phyloP scores from a whole-genome alignment of 176 grass and related monocot genomes.

The Guadua angustifolia region DNA sequence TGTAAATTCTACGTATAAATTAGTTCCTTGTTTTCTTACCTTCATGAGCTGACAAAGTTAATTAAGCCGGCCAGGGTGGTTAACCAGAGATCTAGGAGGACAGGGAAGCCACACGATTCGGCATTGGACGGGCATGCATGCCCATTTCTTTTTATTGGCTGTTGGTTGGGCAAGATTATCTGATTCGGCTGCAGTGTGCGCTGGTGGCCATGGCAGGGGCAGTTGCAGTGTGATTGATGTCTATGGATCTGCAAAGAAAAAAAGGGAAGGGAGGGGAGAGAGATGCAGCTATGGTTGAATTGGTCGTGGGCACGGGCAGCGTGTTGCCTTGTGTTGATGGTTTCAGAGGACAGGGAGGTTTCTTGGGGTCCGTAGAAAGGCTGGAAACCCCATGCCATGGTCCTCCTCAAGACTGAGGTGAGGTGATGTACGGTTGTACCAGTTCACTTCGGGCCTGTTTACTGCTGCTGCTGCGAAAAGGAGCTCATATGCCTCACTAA shows the following conservation, averaged over 20 bases:
- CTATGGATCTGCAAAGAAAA: slow-evolving; percentile 18
- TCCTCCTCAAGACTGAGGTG: too few species aligned
- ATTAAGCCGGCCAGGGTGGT: not conserved
- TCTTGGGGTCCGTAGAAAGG: slow-evolving; percentile 3
- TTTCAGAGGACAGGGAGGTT: not conserved
- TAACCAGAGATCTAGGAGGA: not conserved
- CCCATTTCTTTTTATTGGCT: not conserved
- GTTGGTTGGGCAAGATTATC: not conserved
- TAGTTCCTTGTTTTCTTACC: too few species aligned
- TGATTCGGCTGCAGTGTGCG: not conserved
- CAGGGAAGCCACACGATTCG: not conserved
- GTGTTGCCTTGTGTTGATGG: not conserved
- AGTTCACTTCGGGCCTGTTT: too few species aligned
- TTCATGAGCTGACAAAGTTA: not conserved
- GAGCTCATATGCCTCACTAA: too few species aligned
- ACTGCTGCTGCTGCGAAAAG: too few species aligned
- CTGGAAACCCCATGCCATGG: not conserved
- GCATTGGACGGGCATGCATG: not conserved
- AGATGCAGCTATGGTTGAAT: too few species aligned
- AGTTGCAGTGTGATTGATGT: slow-evolving; percentile 38
- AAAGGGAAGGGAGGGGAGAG: not conserved
- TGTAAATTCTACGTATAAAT: not conserved
- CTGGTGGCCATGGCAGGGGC: slow-evolving; percentile 28
- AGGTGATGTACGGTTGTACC: too few species aligned
- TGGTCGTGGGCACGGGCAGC: not conserved